These are phyloP conservation scores for Carex cristatella DNA, from an alignment of 176 grass and related monocot genomes.

Conservation along the genomic window DNA sequence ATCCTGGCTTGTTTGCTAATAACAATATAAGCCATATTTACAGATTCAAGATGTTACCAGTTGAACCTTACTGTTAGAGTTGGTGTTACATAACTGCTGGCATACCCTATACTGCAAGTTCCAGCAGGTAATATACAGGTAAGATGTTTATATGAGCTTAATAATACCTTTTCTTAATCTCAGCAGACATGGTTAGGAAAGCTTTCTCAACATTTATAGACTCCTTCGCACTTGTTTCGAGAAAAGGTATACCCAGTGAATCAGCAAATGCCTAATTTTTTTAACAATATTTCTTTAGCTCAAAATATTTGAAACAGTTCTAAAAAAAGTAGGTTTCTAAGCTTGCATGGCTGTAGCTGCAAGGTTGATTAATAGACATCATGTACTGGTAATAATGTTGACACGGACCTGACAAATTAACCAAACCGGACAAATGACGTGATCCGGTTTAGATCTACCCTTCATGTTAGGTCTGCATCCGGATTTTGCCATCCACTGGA, in stretches of 20 bases:
- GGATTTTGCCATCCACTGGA: not conserved
- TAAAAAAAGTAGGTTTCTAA: not conserved
- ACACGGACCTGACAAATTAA: not conserved
- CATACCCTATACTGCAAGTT: not conserved
- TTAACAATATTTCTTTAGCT: slow-evolving; percentile 13
- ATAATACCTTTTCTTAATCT: slow-evolving; percentile 80
- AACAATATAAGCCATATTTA: not conserved
- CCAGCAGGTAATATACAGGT: not conserved
- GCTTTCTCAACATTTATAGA: slow-evolving; percentile 90
- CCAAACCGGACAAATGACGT: not conserved
- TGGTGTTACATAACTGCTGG: not conserved
- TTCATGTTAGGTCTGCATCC: not conserved
- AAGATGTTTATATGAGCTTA: not conserved
- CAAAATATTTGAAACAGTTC: slow-evolving; percentile 9
- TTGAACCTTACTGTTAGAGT: not conserved
- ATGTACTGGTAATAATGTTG: not conserved
- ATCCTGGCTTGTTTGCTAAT: not conserved
- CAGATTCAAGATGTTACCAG: not conserved
- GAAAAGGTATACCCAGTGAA: slow-evolving; percentile 72
- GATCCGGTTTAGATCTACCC: not conserved
- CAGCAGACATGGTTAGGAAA: slow-evolving; percentile 89
- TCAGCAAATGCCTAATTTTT: slow-evolving; percentile 75
- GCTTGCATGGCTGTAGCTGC: not conserved
- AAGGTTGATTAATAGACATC: not conserved
- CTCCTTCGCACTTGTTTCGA: slow-evolving; percentile 97